A percentile compares a stretch with the other conserved stretches of the same genome.
These are phyloP conservation scores for Phytophthora syringae DNA, from an alignment of 352 stramenopile species.

Conservation along the genomic window DNA sequence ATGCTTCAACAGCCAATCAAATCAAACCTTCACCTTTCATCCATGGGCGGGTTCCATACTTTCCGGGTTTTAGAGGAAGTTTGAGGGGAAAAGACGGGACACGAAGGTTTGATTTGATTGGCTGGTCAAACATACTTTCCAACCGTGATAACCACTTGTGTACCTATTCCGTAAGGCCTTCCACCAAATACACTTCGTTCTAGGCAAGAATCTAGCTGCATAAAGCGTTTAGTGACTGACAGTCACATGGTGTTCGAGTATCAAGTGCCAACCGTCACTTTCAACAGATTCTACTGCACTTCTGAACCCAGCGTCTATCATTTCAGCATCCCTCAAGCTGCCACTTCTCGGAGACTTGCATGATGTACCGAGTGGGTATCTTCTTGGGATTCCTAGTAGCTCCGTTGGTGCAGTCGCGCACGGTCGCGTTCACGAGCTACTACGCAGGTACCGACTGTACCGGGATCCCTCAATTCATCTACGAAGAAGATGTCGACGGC, in stretches of 20 bases:
- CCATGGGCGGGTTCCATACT: no score
- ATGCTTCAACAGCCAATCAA: no score
- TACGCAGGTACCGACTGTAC: conserved; percentile 16
- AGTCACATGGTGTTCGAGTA: neutral
- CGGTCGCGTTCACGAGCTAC: conserved; percentile 29
- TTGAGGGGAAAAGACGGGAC: no score
- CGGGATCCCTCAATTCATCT: conserved; percentile 26
- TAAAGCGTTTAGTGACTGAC: neutral
- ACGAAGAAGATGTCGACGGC: conserved; percentile 25
- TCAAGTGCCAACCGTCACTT: neutral
- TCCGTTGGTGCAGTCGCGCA: neutral
- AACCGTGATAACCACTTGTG: no score
- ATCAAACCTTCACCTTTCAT: no score
- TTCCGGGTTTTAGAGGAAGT: no score
- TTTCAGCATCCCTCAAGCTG: neutral
- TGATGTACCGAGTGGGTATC: neutral
- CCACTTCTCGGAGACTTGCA: neutral
- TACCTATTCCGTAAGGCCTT: no score
- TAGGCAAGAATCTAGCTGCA: neutral
- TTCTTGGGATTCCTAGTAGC: neutral
- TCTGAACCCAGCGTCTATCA: neutral
- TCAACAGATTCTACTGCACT: no score
- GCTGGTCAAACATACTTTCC: no score
- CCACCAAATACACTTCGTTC: conserved; percentile 2
- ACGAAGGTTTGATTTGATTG: no score